Evolutionary conservation across 2,329 filamentous ascomycete species (phyloP).

Genomic region (Aureobasidium musti): DNA sequence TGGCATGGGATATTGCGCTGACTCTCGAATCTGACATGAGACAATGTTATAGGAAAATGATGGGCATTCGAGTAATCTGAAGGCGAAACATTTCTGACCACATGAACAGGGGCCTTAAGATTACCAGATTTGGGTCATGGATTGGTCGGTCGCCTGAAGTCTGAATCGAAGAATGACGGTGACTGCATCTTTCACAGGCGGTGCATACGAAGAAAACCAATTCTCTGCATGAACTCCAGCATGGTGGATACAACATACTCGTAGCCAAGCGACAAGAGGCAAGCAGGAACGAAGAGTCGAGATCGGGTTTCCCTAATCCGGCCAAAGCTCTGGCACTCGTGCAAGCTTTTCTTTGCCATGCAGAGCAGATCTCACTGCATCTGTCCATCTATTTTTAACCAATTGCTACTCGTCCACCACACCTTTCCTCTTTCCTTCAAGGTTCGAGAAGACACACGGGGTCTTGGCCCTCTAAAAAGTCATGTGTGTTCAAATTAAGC

Average conservation of each 20-base stretch:
- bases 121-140: background rate
- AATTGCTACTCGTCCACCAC: background rate
- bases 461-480: background rate
- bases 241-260: background rate
- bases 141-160: background rate
- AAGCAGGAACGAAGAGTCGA: background rate
- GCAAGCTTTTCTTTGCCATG: slow-evolving; percentile 8
- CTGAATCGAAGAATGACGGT: background rate
- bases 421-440: slow-evolving; percentile 15
- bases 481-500: slow-evolving; percentile 3
- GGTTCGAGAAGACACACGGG: background rate
- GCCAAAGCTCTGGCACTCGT: slow-evolving; percentile 5
- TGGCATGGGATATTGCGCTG: slow-evolving; percentile 13
- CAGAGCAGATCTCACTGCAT: slow-evolving; percentile 17
- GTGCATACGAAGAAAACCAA: background rate
- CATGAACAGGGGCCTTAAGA: slow-evolving; percentile 6
- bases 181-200: background rate
- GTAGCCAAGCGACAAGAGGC: slow-evolving; percentile 18
- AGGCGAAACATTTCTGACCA: background rate
- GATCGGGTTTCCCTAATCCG: background rate
- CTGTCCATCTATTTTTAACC: slow-evolving; percentile 21
- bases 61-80: background rate
- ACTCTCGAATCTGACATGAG: slow-evolving; percentile 17
- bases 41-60: slow-evolving; percentile 1
- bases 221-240: background rate